phyloP scores from a whole-genome alignment of 345 rosid species.

The Jatropha curcas region DNA sequence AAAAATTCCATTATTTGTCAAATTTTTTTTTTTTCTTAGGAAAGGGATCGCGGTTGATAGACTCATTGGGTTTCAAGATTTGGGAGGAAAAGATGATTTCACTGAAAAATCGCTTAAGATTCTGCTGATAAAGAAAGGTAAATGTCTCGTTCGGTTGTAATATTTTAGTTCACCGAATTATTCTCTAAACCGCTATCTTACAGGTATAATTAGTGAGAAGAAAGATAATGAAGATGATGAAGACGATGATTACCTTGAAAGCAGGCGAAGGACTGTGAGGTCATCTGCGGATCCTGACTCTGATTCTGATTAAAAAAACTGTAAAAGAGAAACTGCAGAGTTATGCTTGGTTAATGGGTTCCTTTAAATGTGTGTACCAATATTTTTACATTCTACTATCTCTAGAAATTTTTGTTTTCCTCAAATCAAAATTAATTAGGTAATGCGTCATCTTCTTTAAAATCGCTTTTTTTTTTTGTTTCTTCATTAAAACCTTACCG shows the following conservation, averaged over 20 bases:
- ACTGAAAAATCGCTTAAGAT: slow-evolving; percentile 51
- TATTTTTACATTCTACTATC: too few species aligned
- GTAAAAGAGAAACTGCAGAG: slow-evolving; percentile 6
- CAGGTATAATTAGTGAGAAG: slow-evolving; percentile 74
- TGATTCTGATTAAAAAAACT: slow-evolving; percentile 68
- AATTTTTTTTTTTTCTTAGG: too few species aligned
- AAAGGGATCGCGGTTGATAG: slow-evolving; percentile 78
- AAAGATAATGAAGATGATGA: slow-evolving; percentile 57
- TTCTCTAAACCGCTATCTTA: slow-evolving; percentile 6
- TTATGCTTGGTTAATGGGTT: neutral
- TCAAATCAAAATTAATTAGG: too few species aligned
- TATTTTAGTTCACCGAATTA: slow-evolving; percentile 1
- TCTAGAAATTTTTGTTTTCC: too few species aligned
- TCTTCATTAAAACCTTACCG: too few species aligned
- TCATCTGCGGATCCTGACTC: slow-evolving; percentile 58
- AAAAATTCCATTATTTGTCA: neutral
- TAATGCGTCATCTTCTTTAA: too few species aligned
- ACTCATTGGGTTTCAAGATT: slow-evolving; percentile 82
- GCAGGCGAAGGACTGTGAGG: slow-evolving; percentile 56
- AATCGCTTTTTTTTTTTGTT: too few species aligned
- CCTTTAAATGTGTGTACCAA: neutral
- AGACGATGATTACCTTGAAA: slow-evolving; percentile 52
- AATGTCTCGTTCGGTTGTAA: slow-evolving; percentile 3
- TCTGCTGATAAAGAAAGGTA: slow-evolving; percentile 71
- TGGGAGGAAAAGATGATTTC: slow-evolving; percentile 87